Conservation (phyloP, 2,329 filamentous ascomycete genomes). For the Zymoseptoria brevis region DNA sequence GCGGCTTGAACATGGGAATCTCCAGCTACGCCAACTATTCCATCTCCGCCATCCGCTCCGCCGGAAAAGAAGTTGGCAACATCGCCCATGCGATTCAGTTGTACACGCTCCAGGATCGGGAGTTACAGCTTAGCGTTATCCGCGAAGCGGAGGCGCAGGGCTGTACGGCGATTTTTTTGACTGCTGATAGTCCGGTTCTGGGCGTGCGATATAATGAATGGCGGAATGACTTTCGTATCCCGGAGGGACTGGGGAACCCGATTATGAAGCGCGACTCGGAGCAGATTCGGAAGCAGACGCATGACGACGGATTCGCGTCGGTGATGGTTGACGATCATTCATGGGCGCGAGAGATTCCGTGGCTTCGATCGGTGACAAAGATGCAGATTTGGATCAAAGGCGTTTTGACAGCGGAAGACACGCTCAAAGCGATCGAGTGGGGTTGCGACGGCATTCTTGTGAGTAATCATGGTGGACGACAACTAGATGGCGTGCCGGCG, state of each 20-base stretch:
- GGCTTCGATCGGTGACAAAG: constrained; percentile 41
- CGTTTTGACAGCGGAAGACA: constrained; percentile 35
- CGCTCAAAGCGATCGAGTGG: constrained; percentile 37
- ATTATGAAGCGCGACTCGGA: constrained; percentile 21
- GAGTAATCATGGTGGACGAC: constrained; percentile 48
- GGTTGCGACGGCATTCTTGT: constrained; percentile 36
- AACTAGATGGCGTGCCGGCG: constrained; percentile 49
- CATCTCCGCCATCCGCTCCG: constrained; percentile 40
- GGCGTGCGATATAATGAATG: constrained; percentile 48
- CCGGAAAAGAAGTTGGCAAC: constrained; percentile 27
- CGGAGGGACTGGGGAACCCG: constrained; percentile 24
- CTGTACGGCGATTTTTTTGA: constrained; percentile 48
- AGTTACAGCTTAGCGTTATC: constrained; percentile 36
- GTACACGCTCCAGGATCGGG: constrained; percentile 46
- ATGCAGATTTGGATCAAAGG: constrained; percentile 44
- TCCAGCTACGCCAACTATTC: constrained; percentile 41
- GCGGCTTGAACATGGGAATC: constrained; percentile 41
- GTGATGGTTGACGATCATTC: not conserved
- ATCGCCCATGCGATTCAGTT: constrained; percentile 49
- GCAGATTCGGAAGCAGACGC: constrained; percentile 19
- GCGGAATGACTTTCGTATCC: constrained; percentile 42
- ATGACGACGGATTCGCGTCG: constrained; percentile 24
- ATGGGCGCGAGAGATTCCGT: constrained; percentile 37
- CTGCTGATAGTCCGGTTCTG: constrained; percentile 48
- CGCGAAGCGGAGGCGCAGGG: constrained; percentile 30